Base-by-base conservation (phyloP, 164 flowering plant species). In the Berberis vulgaris region DNA sequence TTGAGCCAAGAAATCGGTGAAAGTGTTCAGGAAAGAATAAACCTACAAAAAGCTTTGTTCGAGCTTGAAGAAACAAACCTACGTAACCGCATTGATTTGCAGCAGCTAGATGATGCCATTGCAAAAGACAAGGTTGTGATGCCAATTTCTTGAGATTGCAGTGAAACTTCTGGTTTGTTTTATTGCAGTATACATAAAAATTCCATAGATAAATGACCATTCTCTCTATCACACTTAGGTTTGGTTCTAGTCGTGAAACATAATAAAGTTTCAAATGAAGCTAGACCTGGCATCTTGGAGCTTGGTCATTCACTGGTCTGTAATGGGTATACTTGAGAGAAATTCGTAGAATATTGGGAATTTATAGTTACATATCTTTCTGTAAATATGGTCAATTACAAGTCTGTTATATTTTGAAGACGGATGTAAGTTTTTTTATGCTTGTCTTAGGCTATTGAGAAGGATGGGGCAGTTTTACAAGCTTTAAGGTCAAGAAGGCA, bases 21-120 rank as follows among this genome's bases (percentile, higher is more conserved):
- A 81, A 91, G 86, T 81, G 96, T 88, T 59, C 96, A 88, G 76
- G 97, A 91, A 60, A 78, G 96, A 52, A 88, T 91, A 75, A 91
- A 91, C 73, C 74, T 91, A 62, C 96, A 91, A 75, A 91, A 84
- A 76, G 97, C 96, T 68, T 60, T 85, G 61, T 85, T 85, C 80
- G 97, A 91, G 65, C 85, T 91, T 59, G 97, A 91, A 74, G 97
- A 91, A 77, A 85, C 85, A 64, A 86, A 86, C 65, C 78, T 84
- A 67, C 81, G 70, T 49, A 88, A 86, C 71, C 94, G 90, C 39
- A 73, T 74, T 70, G 96, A 91, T 71, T 88, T 91, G 63, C 96
- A 83, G 70, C 85, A 84, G 67, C 88, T 91, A 58, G 97, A 91
- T 80, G 96, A 84, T 75, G 86, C 82, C 61, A 82, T 91, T 72